phyloP scores from a whole-genome alignment of 805 yeast genomes.

The Nakazawaea wickerhamii region DNA sequence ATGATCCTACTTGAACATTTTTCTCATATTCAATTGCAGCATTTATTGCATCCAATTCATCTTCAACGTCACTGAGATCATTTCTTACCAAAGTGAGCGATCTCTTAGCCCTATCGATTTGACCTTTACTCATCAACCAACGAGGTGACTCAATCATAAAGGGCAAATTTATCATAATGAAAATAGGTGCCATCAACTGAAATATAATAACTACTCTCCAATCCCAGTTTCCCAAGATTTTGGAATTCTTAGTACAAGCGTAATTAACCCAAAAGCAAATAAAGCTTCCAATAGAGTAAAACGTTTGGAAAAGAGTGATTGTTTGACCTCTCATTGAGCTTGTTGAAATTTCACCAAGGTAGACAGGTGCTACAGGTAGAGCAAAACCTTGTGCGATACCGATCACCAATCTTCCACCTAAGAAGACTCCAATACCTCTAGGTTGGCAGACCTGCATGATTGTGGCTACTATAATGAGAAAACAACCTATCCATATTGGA shows the following conservation, averaged over 20 bases:
- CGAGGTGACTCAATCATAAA: constrained; percentile 45
- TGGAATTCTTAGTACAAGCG: constrained; percentile 30
- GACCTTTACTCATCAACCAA: constrained; percentile 43
- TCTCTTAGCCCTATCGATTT: constrained; percentile 34
- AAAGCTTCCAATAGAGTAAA: constrained; percentile 38
- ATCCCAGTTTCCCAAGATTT: constrained; percentile 30
- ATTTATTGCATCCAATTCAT: constrained; percentile 28
- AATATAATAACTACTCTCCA: constrained; percentile 38
- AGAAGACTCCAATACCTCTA: constrained; percentile 13
- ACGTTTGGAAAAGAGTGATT: constrained; percentile 39
- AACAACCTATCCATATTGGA: constrained; percentile 14
- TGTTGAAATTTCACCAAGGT: constrained; percentile 37
- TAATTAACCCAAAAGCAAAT: constrained; percentile 39
- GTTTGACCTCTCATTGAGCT: constrained; percentile 38
- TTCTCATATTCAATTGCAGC: constrained; percentile 46
- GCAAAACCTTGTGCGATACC: constrained; percentile 40
- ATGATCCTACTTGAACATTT: constrained; percentile 42
- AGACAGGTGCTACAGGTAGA: constrained; percentile 36
- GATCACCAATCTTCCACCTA: constrained; percentile 35
- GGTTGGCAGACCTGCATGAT: constrained; percentile 17
- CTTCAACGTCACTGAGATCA: constrained; percentile 24
- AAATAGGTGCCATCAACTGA: constrained; percentile 32
- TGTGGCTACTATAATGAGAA: constrained; percentile 13
- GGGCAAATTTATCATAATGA: constrained; percentile 17
- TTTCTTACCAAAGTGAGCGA: constrained; percentile 40